Conservation (phyloP, 345 rosid genomes). For the Melaleuca quinquenervia region DNA sequence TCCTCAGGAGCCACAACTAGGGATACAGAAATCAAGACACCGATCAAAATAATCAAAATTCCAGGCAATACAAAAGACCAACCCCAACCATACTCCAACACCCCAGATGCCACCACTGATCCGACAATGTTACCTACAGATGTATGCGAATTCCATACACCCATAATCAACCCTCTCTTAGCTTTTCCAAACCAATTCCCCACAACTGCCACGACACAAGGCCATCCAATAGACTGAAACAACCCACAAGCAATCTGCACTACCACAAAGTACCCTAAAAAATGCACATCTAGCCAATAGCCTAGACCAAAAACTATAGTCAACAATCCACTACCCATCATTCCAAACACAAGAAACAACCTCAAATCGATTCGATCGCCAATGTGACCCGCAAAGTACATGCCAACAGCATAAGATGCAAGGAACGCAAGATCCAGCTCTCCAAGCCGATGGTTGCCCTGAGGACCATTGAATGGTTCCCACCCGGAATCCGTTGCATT, state of each 20-base stretch:
- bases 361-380: slow-evolving; percentile 83
- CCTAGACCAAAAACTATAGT: slow-evolving; percentile 70
- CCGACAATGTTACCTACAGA: slow-evolving; percentile 83
- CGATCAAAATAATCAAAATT: slow-evolving; percentile 45
- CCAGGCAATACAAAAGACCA: slow-evolving; percentile 92
- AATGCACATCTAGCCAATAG: slow-evolving; percentile 69
- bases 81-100: slow-evolving; percentile 89
- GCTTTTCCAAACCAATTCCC: slow-evolving; percentile 93
- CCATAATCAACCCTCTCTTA: slow-evolving; percentile 91
- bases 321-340: slow-evolving; percentile 80
- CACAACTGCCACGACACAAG: slow-evolving; percentile 85
- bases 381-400: slow-evolving; percentile 83
- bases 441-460: slow-evolving; percentile 69
- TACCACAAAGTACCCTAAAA: slow-evolving; percentile 35
- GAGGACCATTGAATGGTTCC: slow-evolving; percentile 69
- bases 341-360: slow-evolving; percentile 79
- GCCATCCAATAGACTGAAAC: slow-evolving; percentile 98
- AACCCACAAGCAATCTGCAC: slow-evolving; percentile 74
- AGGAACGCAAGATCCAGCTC: slow-evolving; percentile 91
- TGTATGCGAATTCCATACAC: slow-evolving; percentile 84
- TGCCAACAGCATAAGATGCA: slow-evolving; percentile 55
- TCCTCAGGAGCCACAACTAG: slow-evolving; percentile 66
- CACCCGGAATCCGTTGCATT: slow-evolving; percentile 38
- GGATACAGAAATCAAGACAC: slow-evolving; percentile 46
- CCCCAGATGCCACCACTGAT: slow-evolving; percentile 63